A percentile compares a stretch with the other conserved stretches of the same genome.
These are phyloP conservation scores for Corylus avellana DNA, from an alignment of 306 rosid species.

Conservation along the genomic window DNA sequence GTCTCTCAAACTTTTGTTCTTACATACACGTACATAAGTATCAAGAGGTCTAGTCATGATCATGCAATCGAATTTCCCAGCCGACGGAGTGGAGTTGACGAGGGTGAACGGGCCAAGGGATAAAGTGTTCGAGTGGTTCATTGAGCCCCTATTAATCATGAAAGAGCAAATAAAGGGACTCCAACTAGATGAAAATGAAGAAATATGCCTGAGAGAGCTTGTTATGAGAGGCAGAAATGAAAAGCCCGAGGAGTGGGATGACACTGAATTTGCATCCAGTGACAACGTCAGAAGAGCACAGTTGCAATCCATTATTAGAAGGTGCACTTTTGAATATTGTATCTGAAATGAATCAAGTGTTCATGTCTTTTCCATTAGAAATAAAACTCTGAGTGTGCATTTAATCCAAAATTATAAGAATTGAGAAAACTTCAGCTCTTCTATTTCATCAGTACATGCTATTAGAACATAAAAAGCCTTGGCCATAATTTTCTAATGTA, in stretches of 20 bases:
- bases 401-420: not conserved
- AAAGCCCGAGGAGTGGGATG: constrained; percentile 73
- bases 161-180: constrained; percentile 73
- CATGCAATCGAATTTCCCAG: constrained; percentile 40
- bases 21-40: not conserved
- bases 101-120: constrained; percentile 64
- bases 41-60: constrained; percentile 18
- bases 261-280: constrained; percentile 50
- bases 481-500: not conserved
- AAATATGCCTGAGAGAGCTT: constrained; percentile 53
- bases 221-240: constrained; percentile 62
- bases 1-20: constrained; percentile 22
- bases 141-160: constrained; percentile 70
- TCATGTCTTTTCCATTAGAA: not conserved
- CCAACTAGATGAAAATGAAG: constrained; percentile 53
- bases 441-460: too few relatives aligned
- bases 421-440: too few relatives aligned
- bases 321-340: constrained; percentile 33
- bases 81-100: constrained; percentile 67
- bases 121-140: constrained; percentile 73
- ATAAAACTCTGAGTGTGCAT: not conserved
- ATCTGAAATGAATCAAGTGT: not conserved
- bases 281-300: constrained; percentile 72
- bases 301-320: constrained; percentile 74
- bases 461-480: not conserved